Evolutionary conservation across 129 eudicot genomes (phyloP), one percentile per base, ranked within the genome.

Genomic region (Pseudognaphalium luteoalbum): DNA sequence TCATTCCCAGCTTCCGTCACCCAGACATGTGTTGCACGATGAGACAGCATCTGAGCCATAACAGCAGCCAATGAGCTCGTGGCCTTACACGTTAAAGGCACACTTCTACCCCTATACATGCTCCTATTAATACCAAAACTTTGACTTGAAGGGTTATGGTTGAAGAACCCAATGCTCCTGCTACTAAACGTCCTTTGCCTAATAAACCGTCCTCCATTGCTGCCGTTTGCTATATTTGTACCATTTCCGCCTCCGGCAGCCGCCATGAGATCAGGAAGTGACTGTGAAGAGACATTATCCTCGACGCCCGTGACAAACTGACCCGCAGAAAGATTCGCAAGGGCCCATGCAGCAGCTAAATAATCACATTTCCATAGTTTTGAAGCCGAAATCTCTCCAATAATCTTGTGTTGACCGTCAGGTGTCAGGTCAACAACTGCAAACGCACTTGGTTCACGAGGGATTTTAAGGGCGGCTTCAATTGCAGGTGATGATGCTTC

Each of bases 1-100:
- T 88, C 97, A n/a, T 85, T 79, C 28, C 87, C 92, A 2, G 66
- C 83, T 80, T 95, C 94, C 0, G 96, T 95, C 37, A 95, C 99
- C 99, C 99, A 91, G 35, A 95, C 96, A 83, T 91, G 99, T 1
- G 92, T 91, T 4, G 99, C 94, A 71, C 99, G 75, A 74, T 95
- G 99, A 47, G 99, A 95, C 50, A 95, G 70, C 95, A 95, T 91
- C 79, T 95, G 99, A 0, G 99, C 99, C 99, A 95, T 95, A 2
- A 91, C 99, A 0, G 97, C 99, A 7, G 99, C 97, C 81, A 91
- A 66, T 0, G 99, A 91, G 67, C 92, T 91, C 0, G 90, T 79
- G 2, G 62, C 83, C 74, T 84, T 95, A 78, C 99, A 95, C 1
- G 96, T 91, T 77, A 95, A 78, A 1, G 99, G 97, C 21, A 94